A percentile compares a stretch with the other conserved stretches of the same genome.
Evolutionary conservation across 2,329 filamentous ascomycete genomes (phyloP).

Genomic region (Scedosporium minutisporum): DNA sequence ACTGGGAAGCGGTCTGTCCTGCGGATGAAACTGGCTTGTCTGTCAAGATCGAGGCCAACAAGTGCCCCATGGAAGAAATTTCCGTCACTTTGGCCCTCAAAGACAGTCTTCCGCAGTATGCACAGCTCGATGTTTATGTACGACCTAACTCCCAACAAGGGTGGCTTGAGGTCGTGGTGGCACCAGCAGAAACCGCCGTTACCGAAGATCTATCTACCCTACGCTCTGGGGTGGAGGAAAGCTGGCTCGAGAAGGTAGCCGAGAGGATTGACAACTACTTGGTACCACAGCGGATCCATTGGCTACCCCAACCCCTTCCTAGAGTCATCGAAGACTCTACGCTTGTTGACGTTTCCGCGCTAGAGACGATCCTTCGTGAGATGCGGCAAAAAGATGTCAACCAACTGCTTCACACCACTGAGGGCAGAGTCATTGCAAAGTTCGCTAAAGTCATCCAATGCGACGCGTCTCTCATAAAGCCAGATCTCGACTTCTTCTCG

Average conservation of each 20-base stretch:
- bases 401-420: slow-evolving; percentile 16
- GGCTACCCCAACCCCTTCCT: slow-evolving; percentile 24
- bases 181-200: neutral
- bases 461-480: slow-evolving; percentile 25
- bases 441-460: slow-evolving; percentile 36
- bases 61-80: slow-evolving; percentile 23
- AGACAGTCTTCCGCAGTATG: slow-evolving; percentile 3
- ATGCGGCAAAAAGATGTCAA: slow-evolving; percentile 14
- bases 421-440: slow-evolving; percentile 28
- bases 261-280: slow-evolving; percentile 22
- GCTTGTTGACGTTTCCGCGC: slow-evolving; percentile 21
- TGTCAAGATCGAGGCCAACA: slow-evolving; percentile 24
- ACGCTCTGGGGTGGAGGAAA: neutral
- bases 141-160: slow-evolving; percentile 8
- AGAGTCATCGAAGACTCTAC: slow-evolving; percentile 16
- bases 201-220: no score
- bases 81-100: slow-evolving; percentile 16
- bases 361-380: slow-evolving; percentile 22
- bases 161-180: slow-evolving; percentile 4
- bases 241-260: slow-evolving; percentile 7
- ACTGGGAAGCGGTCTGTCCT: slow-evolving; percentile 40
- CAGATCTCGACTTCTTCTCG: slow-evolving; percentile 38
- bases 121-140: slow-evolving; percentile 8
- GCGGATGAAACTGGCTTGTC: slow-evolving; percentile 35
- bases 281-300: slow-evolving; percentile 26